Base-by-base conservation (phyloP, 2,329 filamentous ascomycete species). In the Trichoderma cornu-damae region DNA sequence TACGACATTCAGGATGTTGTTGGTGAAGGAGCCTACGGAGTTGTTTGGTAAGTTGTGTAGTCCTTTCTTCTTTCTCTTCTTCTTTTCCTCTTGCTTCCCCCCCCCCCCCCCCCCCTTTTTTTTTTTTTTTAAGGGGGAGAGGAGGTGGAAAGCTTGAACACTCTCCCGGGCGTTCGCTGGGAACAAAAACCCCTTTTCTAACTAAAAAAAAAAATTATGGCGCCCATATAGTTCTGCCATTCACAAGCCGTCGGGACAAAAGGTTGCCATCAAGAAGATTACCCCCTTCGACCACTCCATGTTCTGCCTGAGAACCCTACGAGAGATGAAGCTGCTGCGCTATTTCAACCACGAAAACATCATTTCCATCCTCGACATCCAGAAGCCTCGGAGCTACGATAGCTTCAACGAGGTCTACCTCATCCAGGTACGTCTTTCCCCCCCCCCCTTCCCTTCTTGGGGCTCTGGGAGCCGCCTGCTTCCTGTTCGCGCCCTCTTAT, bases 341-440 rank as follows among this genome's bases (percentile, higher is more conserved):
- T 97, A 99, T 77, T 99, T 99, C 80, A 99, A 97, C 77, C 94
- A 99, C 72, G 94, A 99, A 77, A 99, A 99, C 76, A 97, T 99
- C 78, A 99, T 99, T 72, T 97, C 92, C 52, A 99, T 99, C 67
- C 85, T 99, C 65, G 94, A 99, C 73, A 99, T 99, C 66, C 94
- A 99, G 77, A 96, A 96, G 78, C 94, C 94, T 40, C 84, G 93
- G 68, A 96, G 88, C 78, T 97, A 95, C 70, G 93, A 97, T 71
- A 88, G 85, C 52, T 99, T 99, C 75, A 92, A 92, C 58, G 94
- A 99, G 75, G 94, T 99, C 61, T 99, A 99, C 73, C 86, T 99
- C 66, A 97, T 99, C 66, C 94, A 97, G 80, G 92, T 96, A 78
- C 58, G 78, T 63, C 24, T n/a, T 11, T 3, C 9, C 18, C 18